These are phyloP conservation scores for Nymphaea colorata DNA, from an alignment of 164 flowering plant species.

Conservation along the genomic window DNA sequence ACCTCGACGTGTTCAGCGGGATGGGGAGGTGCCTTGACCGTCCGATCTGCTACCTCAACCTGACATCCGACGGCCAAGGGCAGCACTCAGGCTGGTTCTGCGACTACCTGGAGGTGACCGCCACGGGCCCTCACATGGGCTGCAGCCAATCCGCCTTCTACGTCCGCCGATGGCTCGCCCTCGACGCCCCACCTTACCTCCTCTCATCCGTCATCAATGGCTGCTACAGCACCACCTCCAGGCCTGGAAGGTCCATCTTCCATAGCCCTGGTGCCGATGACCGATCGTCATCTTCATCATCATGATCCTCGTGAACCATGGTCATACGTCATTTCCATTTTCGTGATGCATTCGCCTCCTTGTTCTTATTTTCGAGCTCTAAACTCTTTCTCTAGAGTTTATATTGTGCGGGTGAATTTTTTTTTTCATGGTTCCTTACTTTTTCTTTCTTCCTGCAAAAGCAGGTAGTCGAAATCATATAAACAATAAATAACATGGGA, in stretches of 20 bases:
- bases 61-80: constrained; percentile 76
- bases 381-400: no score
- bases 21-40: constrained; percentile 35
- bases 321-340: no score
- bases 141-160: constrained; percentile 47
- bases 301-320: background rate
- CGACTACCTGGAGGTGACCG: constrained; percentile 75
- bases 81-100: constrained; percentile 72
- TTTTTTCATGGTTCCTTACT: no score
- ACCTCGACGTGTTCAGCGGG: constrained; percentile 80
- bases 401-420: no score
- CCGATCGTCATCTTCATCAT: background rate
- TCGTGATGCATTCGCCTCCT: no score
- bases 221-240: constrained; percentile 12
- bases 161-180: constrained; percentile 83
- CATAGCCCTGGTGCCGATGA: background rate
- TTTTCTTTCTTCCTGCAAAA: no score
- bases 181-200: constrained; percentile 44
- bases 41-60: constrained; percentile 53
- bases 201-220: constrained; percentile 32
- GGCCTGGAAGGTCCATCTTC: background rate
- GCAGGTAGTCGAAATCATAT: no score
- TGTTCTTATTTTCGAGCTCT: no score
- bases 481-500: no score
- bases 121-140: constrained; percentile 46